phyloP scores from a whole-genome alignment of 768 basidiomycete species.

The Hortiboletus flavorubellus region DNA sequence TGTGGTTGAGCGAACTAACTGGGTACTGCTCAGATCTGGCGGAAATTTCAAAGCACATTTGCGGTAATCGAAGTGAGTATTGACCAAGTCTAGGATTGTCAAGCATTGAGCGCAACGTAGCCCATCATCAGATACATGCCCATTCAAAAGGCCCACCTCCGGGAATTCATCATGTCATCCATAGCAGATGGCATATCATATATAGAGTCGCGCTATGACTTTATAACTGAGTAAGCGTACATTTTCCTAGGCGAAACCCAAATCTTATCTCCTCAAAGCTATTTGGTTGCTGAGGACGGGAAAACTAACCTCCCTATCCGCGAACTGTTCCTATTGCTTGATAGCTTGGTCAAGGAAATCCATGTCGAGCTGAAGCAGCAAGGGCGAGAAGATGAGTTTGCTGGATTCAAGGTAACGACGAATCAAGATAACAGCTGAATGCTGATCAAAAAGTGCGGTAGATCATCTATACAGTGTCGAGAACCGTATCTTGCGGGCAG shows the following conservation, averaged over 20 bases:
- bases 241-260: neutral
- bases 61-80: constrained; percentile 20
- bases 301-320: constrained; percentile 36
- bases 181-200: constrained; percentile 47
- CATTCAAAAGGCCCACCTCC: constrained; percentile 15
- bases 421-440: neutral
- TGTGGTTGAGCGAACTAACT: too few species aligned
- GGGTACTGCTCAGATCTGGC: too few species aligned
- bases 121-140: constrained; percentile 26
- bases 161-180: constrained; percentile 36
- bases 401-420: constrained; percentile 36
- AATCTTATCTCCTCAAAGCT: constrained; percentile 29
- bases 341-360: constrained; percentile 34
- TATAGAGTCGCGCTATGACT: constrained; percentile 41
- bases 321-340: constrained; percentile 36
- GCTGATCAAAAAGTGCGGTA: constrained; percentile 12
- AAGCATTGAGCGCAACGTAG: constrained; percentile 12
- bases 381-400: constrained; percentile 40
- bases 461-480: constrained; percentile 43
- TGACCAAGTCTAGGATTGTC: neutral
- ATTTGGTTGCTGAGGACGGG: constrained; percentile 37
- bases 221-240: constrained; percentile 32
- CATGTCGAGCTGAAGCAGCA: constrained; percentile 32
- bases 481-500: constrained; percentile 34
- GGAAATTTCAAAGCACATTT: neutral